Conservation (phyloP, 202 grass and related monocot species). For the Setaria viridis region DNA sequence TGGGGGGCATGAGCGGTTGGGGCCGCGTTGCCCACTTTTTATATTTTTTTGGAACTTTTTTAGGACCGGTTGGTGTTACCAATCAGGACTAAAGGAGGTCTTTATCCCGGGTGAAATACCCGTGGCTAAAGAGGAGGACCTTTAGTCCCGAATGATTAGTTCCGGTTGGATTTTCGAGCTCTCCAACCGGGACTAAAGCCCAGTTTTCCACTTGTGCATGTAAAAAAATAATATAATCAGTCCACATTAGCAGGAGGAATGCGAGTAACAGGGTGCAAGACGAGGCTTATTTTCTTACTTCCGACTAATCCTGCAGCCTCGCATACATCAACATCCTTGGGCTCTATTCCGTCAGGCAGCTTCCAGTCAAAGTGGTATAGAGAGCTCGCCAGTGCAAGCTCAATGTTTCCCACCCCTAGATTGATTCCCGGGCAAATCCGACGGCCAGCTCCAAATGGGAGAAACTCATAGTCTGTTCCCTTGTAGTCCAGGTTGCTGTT, state of each 20-base stretch:
- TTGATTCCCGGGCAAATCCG: neutral
- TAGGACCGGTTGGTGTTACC: too few relatives aligned
- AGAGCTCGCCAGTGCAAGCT: neutral
- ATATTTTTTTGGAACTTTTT: too few relatives aligned
- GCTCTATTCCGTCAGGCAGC: neutral
- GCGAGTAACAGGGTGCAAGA: neutral
- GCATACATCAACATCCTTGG: neutral
- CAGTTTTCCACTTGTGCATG: too few relatives aligned
- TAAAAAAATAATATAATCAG: too few relatives aligned
- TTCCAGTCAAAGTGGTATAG: slow-evolving; percentile 1
- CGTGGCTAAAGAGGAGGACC: too few relatives aligned
- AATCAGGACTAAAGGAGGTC: too few relatives aligned
- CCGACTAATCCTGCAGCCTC: neutral
- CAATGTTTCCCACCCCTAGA: neutral
- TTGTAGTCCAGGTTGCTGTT: neutral
- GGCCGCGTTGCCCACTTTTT: too few relatives aligned
- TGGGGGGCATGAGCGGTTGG: too few relatives aligned
- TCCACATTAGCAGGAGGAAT: neutral
- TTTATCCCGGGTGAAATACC: too few relatives aligned
- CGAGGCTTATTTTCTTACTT: neutral
- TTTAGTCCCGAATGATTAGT: too few relatives aligned
- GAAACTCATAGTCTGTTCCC: neutral
- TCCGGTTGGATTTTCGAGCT: too few relatives aligned
- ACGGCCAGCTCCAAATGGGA: neutral
- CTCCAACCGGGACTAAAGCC: too few relatives aligned